phyloP scores from a whole-genome alignment of 306 rosid genomes.

The Neltuma alba region DNA sequence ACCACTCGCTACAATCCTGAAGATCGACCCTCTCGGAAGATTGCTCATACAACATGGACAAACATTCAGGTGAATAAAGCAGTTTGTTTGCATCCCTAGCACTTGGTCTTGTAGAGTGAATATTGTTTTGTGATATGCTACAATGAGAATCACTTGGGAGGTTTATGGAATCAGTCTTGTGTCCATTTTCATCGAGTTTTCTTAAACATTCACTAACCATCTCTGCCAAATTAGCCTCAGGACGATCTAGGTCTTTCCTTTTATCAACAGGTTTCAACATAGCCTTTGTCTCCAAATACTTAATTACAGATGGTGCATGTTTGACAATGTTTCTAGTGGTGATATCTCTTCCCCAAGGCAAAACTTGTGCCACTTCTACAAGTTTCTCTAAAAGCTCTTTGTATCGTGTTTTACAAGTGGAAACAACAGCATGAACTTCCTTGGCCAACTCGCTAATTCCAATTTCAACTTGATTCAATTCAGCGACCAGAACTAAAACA shows the following conservation, averaged over 20 bases:
- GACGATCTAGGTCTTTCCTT: conserved; percentile 35
- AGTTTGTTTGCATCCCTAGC: conserved; percentile 31
- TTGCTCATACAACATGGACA: conserved; percentile 54
- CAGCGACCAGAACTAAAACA: conserved; percentile 60
- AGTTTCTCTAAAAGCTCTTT: conserved; percentile 66
- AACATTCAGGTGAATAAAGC: conserved; percentile 66
- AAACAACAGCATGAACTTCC: conserved; percentile 57
- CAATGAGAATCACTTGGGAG: conserved; percentile 43
- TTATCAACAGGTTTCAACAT: conserved; percentile 48
- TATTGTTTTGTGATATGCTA: conserved; percentile 33
- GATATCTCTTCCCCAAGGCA: conserved; percentile 91
- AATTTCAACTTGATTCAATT: conserved; percentile 58
- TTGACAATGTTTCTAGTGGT: conserved; percentile 61
- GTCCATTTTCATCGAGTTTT: conserved; percentile 37
- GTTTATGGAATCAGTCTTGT: conserved; percentile 29
- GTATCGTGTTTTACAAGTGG: conserved; percentile 64
- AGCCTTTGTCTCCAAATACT: conserved; percentile 77
- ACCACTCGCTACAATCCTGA: conserved; percentile 62
- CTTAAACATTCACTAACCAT: conserved; percentile 57
- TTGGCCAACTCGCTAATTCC: conserved; percentile 56
- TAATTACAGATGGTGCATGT: conserved; percentile 64
- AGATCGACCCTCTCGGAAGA: conserved; percentile 45
- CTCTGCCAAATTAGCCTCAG: conserved; percentile 53
- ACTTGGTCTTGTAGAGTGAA: neutral
- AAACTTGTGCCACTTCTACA: conserved; percentile 71